These are phyloP conservation scores for Ceratobasidium sp. DNA, from an alignment of 1,284 basidiomycete species.

Conservation along the genomic window DNA sequence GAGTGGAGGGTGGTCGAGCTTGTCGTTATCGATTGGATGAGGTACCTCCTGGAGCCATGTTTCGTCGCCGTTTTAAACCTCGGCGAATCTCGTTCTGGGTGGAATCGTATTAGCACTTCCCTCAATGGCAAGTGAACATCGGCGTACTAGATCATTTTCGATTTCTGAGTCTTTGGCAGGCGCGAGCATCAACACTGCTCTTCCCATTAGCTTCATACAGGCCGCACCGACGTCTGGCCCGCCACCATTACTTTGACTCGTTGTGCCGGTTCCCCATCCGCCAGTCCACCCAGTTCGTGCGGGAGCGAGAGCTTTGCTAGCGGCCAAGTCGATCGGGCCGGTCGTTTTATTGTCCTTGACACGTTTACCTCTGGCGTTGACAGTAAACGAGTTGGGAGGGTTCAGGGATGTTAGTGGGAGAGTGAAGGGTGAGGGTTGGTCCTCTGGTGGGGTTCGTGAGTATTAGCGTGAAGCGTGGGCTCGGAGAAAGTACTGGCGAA, in stretches of 20 bases:
- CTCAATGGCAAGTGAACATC: background rate
- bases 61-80: conserved; percentile 40
- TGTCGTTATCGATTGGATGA: conserved; percentile 30
- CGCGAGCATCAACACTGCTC: conserved; percentile 38
- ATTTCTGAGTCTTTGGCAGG: conserved; percentile 41
- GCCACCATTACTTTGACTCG: conserved; percentile 41
- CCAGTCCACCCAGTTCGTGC: conserved; percentile 42
- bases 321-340: conserved; percentile 36
- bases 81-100: conserved; percentile 34
- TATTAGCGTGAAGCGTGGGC: conserved; percentile 57
- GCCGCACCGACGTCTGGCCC: conserved; percentile 38
- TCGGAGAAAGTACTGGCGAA: conserved; percentile 55
- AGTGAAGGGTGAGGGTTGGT: conserved; percentile 83
- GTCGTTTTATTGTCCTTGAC: conserved; percentile 43
- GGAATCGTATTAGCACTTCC: background rate
- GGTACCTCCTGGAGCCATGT: conserved; percentile 22
- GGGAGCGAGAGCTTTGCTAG: conserved; percentile 43
- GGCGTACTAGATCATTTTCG: conserved; percentile 36
- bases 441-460: conserved; percentile 59
- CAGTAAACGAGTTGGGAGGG: conserved; percentile 46
- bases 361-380: conserved; percentile 44
- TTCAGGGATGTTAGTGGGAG: conserved; percentile 70
- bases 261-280: conserved; percentile 42
- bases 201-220: conserved; percentile 38
- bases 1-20: background rate